Conservation (phyloP, 108 stramenopile species). For the Pseudonitzschia multistriata region DNA sequence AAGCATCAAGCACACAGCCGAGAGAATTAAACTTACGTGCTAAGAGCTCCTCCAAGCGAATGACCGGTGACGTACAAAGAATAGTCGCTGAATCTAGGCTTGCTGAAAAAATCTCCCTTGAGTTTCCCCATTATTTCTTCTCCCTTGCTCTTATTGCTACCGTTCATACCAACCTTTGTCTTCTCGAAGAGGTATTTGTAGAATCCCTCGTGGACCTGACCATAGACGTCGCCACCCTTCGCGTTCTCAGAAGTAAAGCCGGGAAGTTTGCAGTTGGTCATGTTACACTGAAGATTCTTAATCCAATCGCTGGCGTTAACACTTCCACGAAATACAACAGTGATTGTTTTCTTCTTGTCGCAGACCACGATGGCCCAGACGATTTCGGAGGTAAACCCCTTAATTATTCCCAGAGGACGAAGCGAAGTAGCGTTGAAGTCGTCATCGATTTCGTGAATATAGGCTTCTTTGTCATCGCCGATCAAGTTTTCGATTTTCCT, state of each 20-base stretch:
- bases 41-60: background rate
- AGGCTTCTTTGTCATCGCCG: background rate
- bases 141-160: background rate
- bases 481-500: constrained; percentile 1
- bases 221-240: background rate
- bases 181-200: background rate
- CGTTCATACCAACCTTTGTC: background rate
- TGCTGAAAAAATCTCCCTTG: background rate
- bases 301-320: background rate
- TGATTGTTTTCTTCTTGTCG: background rate
- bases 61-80: background rate
- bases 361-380: background rate
- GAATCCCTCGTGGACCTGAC: background rate
- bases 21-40: background rate
- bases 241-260: background rate
- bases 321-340: constrained; percentile 1
- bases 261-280: background rate
- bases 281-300: background rate
- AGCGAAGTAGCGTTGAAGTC: background rate
- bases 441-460: background rate
- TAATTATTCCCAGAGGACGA: background rate
- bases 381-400: background rate
- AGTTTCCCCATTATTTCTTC: background rate
- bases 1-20: background rate
- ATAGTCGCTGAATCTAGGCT: background rate